Percentiles rank a stretch among this genome's conserved stretches.
These are phyloP conservation scores for Dittrichia graveolens DNA, from an alignment of 129 eudicot species.

Conservation along the genomic window DNA sequence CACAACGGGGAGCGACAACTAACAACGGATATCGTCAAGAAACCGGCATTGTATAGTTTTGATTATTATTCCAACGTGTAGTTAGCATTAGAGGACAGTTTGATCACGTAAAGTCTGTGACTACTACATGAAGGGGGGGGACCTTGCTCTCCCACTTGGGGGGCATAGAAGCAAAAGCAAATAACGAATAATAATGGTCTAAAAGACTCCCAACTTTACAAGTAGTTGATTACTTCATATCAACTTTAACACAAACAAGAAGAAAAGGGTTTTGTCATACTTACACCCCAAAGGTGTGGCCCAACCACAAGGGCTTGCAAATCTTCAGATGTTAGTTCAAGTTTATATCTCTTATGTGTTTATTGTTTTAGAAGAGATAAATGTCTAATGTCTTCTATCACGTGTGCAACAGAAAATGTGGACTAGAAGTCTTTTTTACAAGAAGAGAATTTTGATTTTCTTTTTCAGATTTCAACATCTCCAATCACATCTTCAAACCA, in stretches of 20 bases:
- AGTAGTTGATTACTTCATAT: conserved; percentile 9
- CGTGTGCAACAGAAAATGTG: too few relatives aligned
- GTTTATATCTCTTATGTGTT: too few relatives aligned
- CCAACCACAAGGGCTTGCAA: too few relatives aligned
- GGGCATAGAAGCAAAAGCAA: conserved; percentile 21
- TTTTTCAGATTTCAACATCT: too few relatives aligned
- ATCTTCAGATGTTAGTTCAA: too few relatives aligned
- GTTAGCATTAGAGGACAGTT: conserved; percentile 24
- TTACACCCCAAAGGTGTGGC: not conserved
- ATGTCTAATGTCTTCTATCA: too few relatives aligned
- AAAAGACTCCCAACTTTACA: conserved; percentile 23
- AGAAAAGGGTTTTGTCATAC: not conserved
- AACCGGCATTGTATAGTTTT: not conserved
- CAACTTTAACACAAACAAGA: not conserved
- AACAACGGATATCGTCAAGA: conserved; percentile 3
- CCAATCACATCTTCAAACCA: too few relatives aligned
- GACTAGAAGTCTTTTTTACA: too few relatives aligned
- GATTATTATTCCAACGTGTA: conserved; percentile 13
- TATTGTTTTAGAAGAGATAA: too few relatives aligned
- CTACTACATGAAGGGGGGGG: conserved; percentile 4
- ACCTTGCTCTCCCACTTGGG: conserved; percentile 34
- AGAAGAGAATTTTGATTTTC: too few relatives aligned
- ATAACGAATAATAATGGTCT: not conserved
- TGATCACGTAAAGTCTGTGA: conserved; percentile 26
- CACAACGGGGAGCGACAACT: conserved; percentile 3